Evolutionary conservation across 305 asterid genomes (phyloP).

Genomic region (Fraxinus sp.): DNA sequence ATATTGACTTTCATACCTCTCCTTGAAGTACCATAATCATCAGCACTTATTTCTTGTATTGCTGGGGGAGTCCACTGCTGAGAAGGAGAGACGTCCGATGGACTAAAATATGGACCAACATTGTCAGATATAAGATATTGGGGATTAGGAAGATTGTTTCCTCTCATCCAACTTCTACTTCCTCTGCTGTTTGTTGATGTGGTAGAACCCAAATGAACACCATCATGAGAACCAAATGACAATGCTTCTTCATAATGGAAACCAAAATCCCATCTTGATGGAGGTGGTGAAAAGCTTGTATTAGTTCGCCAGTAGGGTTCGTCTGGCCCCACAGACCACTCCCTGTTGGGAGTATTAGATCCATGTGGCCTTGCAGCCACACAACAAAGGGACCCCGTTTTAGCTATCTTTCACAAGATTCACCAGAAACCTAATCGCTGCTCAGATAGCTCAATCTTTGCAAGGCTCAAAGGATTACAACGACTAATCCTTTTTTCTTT

Average conservation of each 20-base stretch:
- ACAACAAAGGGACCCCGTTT: slow-evolving; percentile 99
- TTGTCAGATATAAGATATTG: slow-evolving; percentile 72
- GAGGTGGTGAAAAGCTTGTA: slow-evolving; percentile 93
- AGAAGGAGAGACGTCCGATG: slow-evolving; percentile 75
- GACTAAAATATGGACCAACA: slow-evolving; percentile 66
- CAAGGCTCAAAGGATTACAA: slow-evolving; percentile 19
- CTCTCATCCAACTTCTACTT: slow-evolving; percentile 89
- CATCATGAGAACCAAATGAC: slow-evolving; percentile 85
- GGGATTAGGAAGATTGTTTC: slow-evolving; percentile 54
- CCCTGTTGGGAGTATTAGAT: slow-evolving; percentile 75
- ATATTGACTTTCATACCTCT: slow-evolving; percentile 50
- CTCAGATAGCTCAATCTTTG: slow-evolving; percentile 27
- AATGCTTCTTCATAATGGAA: slow-evolving; percentile 73
- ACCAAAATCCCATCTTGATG: slow-evolving; percentile 81
- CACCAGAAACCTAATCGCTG: slow-evolving; percentile 30
- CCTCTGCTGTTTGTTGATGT: slow-evolving; percentile 91
- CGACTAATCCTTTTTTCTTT: slow-evolving; percentile 8
- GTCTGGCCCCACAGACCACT: slow-evolving; percentile 91
- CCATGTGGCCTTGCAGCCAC: slow-evolving; percentile 99
- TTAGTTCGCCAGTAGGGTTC: slow-evolving; percentile 97
- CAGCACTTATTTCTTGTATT: slow-evolving; percentile 73
- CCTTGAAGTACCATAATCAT: slow-evolving; percentile 62
- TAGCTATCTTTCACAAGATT: slow-evolving; percentile 73
- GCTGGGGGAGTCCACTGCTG: slow-evolving; percentile 91
- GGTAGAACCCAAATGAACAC: slow-evolving; percentile 73